Evolutionary conservation across 768 basidiomycete genomes (phyloP), one percentile per base, ranked within the genome.

Genomic region (Rhodotorula babjevae): DNA sequence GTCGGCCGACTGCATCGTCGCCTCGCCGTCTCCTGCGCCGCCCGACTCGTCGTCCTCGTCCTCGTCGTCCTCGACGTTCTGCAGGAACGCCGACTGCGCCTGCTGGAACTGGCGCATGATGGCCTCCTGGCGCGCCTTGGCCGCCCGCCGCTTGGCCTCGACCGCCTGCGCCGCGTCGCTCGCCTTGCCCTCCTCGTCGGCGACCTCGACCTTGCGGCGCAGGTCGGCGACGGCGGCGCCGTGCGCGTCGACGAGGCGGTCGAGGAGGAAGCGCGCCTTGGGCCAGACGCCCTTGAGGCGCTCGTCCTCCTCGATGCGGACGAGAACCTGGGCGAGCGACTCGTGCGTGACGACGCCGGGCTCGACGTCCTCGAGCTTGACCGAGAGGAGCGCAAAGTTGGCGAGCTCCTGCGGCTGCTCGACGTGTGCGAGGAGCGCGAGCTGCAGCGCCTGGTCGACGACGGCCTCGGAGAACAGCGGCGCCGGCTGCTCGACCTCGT

Each of bases 41-140:
- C 36, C 36, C 36, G 36, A 36, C 36, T 4, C 36, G 2, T 10
- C 58, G 12, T 86, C 85, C 16, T 69, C 76, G 23, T 75, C 76
- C 15, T 79, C 81, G 12, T 87, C 88, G 27, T 87, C 84, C 40
- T 85, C 85, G 63, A 91, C 89, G 19, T 52, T 69, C 79, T 87
- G 85, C 6, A 91, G 87, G 80, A 94, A 92, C 75, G 88, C 90
- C 44, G 88, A 89, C 78, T 97, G 94, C 78, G 93, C 91, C 36
- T 89, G 88, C 78, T 91, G 92, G 87, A 98, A 97, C 82, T 96
- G 89, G 78, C 88, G 87, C 92, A 99, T 91, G 78, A 99, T 91
- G 0, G 90, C 89, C 71, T 90, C 91, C 80, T 96, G 90, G n/a
- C 94, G 84, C 21, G 87, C 90, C 80, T 93, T 92, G 15, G 91